Evolutionary conservation across 2,329 filamentous ascomycete genomes (phyloP).

Genomic region (Arthrobotrys megalospora): DNA sequence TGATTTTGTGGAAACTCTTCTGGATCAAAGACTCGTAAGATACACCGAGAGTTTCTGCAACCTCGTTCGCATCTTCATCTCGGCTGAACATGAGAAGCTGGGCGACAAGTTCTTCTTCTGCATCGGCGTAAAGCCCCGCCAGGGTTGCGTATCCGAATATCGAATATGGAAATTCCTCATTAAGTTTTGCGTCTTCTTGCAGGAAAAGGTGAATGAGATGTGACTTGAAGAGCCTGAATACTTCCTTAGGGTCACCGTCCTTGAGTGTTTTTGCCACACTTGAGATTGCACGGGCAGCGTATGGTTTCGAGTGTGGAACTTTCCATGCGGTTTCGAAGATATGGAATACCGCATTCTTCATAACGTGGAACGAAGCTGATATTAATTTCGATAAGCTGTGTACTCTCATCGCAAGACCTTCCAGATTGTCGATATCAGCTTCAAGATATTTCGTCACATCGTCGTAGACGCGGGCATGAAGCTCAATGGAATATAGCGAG

Average conservation of each 20-base stretch:
- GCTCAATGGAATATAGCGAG: constrained; percentile 82
- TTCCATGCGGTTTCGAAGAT: constrained; percentile 91
- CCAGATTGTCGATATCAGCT: constrained; percentile 77
- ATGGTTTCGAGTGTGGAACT: constrained; percentile 75
- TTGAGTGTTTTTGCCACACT: constrained; percentile 77
- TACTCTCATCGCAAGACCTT: constrained; percentile 88
- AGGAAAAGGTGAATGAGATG: constrained; percentile 96
- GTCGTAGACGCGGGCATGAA: constrained; percentile 86
- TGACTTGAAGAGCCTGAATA: constrained; percentile 88
- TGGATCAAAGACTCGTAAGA: constrained; percentile 75
- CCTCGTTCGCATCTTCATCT: constrained; percentile 74
- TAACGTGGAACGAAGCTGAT: constrained; percentile 85
- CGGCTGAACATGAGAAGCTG: constrained; percentile 85
- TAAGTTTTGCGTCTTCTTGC: constrained; percentile 70
- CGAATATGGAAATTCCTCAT: constrained; percentile 82
- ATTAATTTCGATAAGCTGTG: constrained; percentile 83
- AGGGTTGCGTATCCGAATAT: constrained; percentile 85
- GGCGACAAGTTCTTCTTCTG: constrained; percentile 82
- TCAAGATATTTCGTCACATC: constrained; percentile 88
- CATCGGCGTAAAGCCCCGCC: constrained; percentile 77
- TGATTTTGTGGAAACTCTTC: constrained; percentile 80
- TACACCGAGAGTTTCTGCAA: constrained; percentile 74
- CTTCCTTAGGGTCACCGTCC: constrained; percentile 76
- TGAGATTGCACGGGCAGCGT: constrained; percentile 81
- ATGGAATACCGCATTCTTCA: constrained; percentile 89